These are phyloP conservation scores for Zancudomyces culisetae DNA, from an alignment of 371 early-diverging fungal genomes.

Conservation along the genomic window DNA sequence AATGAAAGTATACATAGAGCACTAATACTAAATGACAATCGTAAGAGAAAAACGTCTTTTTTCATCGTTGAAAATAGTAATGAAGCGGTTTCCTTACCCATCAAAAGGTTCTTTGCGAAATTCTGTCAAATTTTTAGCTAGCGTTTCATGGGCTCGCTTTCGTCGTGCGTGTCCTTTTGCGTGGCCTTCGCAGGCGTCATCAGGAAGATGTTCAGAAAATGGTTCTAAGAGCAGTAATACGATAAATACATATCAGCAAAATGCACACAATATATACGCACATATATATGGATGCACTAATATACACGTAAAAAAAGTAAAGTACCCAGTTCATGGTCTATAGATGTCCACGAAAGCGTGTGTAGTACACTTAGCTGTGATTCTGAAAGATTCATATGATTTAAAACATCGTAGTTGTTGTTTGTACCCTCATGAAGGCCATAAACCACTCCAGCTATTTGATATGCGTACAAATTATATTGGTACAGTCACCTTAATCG, in stretches of 20 bases:
- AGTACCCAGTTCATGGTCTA: conserved; percentile 10
- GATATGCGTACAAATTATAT: neutral
- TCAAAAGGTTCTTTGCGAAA: conserved; percentile 23
- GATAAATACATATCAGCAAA: no score
- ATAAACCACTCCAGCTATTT: conserved; percentile 30
- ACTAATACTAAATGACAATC: no score
- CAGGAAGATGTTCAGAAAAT: conserved; percentile 13
- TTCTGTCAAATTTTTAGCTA: conserved; percentile 13
- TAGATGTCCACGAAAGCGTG: conserved; percentile 44
- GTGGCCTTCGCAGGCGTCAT: conserved; percentile 13
- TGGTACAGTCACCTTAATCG: neutral
- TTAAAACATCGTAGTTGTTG: conserved; percentile 51
- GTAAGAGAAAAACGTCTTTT: no score
- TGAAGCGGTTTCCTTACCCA: conserved; percentile 14
- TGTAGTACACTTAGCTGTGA: conserved; percentile 30
- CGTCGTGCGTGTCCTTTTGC: conserved; percentile 19
- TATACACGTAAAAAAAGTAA: neutral
- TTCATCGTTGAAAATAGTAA: no score
- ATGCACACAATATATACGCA: no score
- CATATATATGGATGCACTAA: no score
- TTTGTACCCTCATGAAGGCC: conserved; percentile 58
- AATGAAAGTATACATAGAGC: no score
- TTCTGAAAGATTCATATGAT: conserved; percentile 57
- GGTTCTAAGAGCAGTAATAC: no score
- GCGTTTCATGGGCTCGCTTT: conserved; percentile 12